These are phyloP conservation scores for Aspergillus viridinutans DNA, from an alignment of 2,329 filamentous ascomycete genomes.

Conservation along the genomic window DNA sequence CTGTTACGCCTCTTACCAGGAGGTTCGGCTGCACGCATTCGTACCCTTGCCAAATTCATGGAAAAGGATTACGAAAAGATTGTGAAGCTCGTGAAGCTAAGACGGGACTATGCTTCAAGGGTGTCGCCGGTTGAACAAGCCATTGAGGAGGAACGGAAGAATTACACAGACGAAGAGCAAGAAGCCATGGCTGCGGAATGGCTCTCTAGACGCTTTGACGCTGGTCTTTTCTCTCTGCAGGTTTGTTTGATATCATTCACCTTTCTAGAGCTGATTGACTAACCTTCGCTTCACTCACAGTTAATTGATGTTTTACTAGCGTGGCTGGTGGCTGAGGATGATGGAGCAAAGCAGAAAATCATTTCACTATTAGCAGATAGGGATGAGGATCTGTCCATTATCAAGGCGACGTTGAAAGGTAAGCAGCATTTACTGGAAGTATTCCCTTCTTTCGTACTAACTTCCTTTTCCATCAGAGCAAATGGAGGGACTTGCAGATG, in stretches of 20 bases:
- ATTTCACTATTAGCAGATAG: slow-evolving; percentile 60
- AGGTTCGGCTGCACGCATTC: slow-evolving; percentile 72
- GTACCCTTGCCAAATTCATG: slow-evolving; percentile 87
- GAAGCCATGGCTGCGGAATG: slow-evolving; percentile 65
- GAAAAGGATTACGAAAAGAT: slow-evolving; percentile 92
- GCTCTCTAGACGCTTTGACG: slow-evolving; percentile 72
- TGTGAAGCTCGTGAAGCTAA: slow-evolving; percentile 63
- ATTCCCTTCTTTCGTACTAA: neutral
- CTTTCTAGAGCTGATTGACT: neutral
- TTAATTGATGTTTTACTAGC: slow-evolving; percentile 79
- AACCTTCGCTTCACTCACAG: slow-evolving; percentile 17
- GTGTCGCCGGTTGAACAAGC: slow-evolving; percentile 60
- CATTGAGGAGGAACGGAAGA: slow-evolving; percentile 56
- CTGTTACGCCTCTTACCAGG: slow-evolving; percentile 76
- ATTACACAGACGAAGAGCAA: slow-evolving; percentile 54
- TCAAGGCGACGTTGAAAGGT: slow-evolving; percentile 66
- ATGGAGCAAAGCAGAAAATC: slow-evolving; percentile 65
- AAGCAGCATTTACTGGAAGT: slow-evolving; percentile 14
- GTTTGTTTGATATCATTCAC: slow-evolving; percentile 21
- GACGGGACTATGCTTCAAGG: slow-evolving; percentile 64
- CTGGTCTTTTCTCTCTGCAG: slow-evolving; percentile 78
- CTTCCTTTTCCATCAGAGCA: slow-evolving; percentile 48
- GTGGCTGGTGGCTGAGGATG: slow-evolving; percentile 89
- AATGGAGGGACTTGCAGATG: slow-evolving; percentile 55
- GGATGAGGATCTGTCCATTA: slow-evolving; percentile 59